Evolutionary conservation across 2,329 filamentous ascomycete genomes (phyloP).

Genomic region (Trichoderma brevicompactum): DNA sequence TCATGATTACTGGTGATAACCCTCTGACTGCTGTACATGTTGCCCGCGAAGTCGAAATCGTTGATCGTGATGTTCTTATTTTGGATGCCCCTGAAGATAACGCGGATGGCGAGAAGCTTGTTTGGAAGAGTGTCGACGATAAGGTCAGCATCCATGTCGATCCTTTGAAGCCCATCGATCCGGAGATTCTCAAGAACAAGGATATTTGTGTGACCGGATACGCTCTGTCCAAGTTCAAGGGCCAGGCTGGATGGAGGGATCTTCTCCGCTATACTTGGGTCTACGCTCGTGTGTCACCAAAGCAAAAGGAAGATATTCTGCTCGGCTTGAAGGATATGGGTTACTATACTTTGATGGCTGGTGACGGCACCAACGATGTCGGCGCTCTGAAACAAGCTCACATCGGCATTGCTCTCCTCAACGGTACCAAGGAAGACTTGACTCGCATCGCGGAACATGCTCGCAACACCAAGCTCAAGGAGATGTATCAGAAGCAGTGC

Average conservation of each 20-base stretch:
- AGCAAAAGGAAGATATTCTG: slow-evolving; percentile 99
- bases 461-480: slow-evolving; percentile 96
- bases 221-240: slow-evolving; percentile 86
- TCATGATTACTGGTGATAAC: slow-evolving; percentile 99
- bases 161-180: slow-evolving; percentile 77
- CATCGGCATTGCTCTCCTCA: slow-evolving; percentile 92
- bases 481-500: slow-evolving; percentile 95
- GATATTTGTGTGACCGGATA: slow-evolving; percentile 97
- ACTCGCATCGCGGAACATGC: slow-evolving; percentile 90
- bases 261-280: slow-evolving; percentile 93
- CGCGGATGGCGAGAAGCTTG: slow-evolving; percentile 74
- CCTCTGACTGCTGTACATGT: slow-evolving; percentile 96
- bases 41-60: slow-evolving; percentile 93
- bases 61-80: slow-evolving; percentile 93
- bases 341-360: slow-evolving; percentile 98
- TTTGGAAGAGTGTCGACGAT: slow-evolving; percentile 96
- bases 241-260: slow-evolving; percentile 73
- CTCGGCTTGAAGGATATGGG: slow-evolving; percentile 93
- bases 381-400: slow-evolving; percentile 97
- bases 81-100: slow-evolving; percentile 94
- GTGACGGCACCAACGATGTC: slow-evolving; percentile 97
- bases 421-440: slow-evolving; percentile 90
- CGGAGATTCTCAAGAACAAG: slow-evolving; percentile 78
- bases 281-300: slow-evolving; percentile 95
- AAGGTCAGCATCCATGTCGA: slow-evolving; percentile 85